Evolutionary conservation across 2,329 filamentous ascomycete genomes (phyloP).

Genomic region (Cladosporium austrohemisphaericum): DNA sequence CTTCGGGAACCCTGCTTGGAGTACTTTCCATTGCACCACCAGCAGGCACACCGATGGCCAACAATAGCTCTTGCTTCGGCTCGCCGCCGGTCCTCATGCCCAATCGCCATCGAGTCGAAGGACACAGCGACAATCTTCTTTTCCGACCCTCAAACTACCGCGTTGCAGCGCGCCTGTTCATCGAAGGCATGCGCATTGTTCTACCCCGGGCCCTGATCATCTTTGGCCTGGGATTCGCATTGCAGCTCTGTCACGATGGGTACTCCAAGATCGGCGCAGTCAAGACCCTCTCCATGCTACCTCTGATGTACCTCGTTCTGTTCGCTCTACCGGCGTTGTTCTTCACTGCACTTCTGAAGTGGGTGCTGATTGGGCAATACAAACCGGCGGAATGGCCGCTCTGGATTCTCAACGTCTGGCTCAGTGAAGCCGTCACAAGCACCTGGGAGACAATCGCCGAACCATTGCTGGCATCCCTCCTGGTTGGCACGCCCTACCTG

Average conservation of each 20-base stretch:
- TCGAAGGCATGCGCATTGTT: constrained; percentile 27
- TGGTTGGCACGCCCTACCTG: constrained; percentile 24
- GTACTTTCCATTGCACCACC: constrained; percentile 25
- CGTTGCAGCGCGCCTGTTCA: constrained; percentile 22
- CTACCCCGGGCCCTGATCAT: constrained; percentile 26
- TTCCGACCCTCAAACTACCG: constrained; percentile 22
- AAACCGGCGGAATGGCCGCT: constrained; percentile 26
- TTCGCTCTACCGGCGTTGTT: constrained; percentile 24
- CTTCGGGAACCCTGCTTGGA: constrained; percentile 23
- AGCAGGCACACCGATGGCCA: constrained; percentile 17
- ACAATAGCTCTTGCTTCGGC: constrained; percentile 24
- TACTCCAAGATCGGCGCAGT: constrained; percentile 24
- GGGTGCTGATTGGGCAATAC: constrained; percentile 24
- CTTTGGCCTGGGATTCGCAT: constrained; percentile 24
- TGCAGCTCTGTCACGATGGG: constrained; percentile 22
- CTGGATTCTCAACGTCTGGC: constrained; percentile 26
- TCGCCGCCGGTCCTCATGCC: constrained; percentile 26
- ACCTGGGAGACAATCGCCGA: constrained; percentile 23
- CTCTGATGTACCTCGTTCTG: constrained; percentile 25
- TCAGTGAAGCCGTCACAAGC: constrained; percentile 23
- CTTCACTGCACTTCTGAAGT: constrained; percentile 22
- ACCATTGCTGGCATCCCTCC: constrained; percentile 19
- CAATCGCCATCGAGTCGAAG: constrained; percentile 23
- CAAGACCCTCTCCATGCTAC: constrained; percentile 25
- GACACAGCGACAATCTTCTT: constrained; percentile 22